A percentile compares a stretch with the other conserved stretches of the same genome.
These are phyloP conservation scores for Phaeosphaeriaceae sp. DNA, from an alignment of 2,329 filamentous ascomycete species.

Conservation along the genomic window DNA sequence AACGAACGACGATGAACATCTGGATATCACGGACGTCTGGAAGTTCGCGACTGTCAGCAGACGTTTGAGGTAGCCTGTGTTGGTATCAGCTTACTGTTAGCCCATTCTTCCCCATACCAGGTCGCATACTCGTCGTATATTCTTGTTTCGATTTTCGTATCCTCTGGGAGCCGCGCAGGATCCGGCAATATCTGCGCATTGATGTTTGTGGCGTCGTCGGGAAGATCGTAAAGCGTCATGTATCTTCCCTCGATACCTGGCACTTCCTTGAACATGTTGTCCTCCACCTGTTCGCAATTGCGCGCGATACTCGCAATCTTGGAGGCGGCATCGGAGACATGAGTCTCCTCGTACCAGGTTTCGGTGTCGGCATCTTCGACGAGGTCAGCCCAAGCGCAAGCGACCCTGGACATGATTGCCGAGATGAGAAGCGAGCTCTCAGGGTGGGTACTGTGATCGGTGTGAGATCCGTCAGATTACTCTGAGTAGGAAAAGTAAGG, in stretches of 20 bases:
- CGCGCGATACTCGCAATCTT: constrained; percentile 14
- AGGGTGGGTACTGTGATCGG: neutral
- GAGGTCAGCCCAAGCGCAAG: constrained; percentile 18
- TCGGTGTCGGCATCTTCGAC: constrained; percentile 8
- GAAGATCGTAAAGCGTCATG: constrained; percentile 21
- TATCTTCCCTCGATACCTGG: constrained; percentile 10
- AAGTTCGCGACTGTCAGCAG: neutral
- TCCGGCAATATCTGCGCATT: constrained; percentile 11
- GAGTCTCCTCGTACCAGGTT: constrained; percentile 16
- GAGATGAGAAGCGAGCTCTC: neutral
- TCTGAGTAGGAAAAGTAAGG: neutral
- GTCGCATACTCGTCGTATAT: constrained; percentile 14
- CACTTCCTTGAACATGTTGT: constrained; percentile 21
- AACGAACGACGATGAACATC: constrained; percentile 19
- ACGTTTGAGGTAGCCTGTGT: neutral
- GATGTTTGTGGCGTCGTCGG: constrained; percentile 11
- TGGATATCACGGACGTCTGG: constrained; percentile 16
- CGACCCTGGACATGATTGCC: constrained; percentile 18
- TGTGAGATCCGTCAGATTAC: neutral
- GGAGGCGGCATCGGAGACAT: constrained; percentile 11
- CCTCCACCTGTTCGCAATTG: constrained; percentile 12
- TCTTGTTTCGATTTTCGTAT: constrained; percentile 13
- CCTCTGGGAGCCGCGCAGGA: constrained; percentile 6
- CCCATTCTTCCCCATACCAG: constrained; percentile 16
- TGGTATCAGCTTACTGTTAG: constrained; percentile 10